phyloP scores from a whole-genome alignment of 2,329 filamentous ascomycete species.

The Aciculosporium take region DNA sequence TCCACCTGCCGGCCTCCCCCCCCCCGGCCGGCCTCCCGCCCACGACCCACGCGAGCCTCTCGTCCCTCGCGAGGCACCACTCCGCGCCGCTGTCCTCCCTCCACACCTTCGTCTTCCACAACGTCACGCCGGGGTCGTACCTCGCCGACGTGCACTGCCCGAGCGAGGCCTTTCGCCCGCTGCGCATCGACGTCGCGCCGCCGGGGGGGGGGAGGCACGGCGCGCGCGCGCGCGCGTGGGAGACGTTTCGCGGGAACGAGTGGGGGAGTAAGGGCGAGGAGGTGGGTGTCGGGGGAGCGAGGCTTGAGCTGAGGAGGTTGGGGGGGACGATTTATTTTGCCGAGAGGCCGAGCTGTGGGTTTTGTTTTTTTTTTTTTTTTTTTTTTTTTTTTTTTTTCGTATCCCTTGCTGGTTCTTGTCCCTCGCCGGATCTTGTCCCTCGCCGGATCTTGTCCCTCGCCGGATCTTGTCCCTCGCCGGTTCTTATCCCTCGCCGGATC shows the following conservation, averaged over 20 bases:
- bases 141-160: slow-evolving; percentile 66
- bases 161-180: slow-evolving; percentile 61
- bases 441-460: too few relatives aligned
- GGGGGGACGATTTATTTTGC: slow-evolving; percentile 62
- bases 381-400: neutral
- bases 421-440: neutral
- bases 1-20: slow-evolving; percentile 33
- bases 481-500: too few relatives aligned
- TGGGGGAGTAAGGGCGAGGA: slow-evolving; percentile 74
- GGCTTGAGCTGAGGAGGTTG: slow-evolving; percentile 45
- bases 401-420: neutral
- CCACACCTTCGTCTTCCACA: slow-evolving; percentile 63
- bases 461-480: too few relatives aligned
- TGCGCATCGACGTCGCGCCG: slow-evolving; percentile 58
- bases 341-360: slow-evolving; percentile 61
- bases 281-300: slow-evolving; percentile 15
- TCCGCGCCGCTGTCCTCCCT: slow-evolving; percentile 49
- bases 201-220: slow-evolving; percentile 24
- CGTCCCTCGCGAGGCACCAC: slow-evolving; percentile 23
- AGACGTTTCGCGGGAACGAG: slow-evolving; percentile 78
- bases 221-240: slow-evolving; percentile 48
- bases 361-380: neutral
- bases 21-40: slow-evolving; percentile 44
- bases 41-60: slow-evolving; percentile 50
- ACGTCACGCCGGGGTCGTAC: slow-evolving; percentile 61